These are phyloP conservation scores for Mycena albidolilacea DNA, from an alignment of 768 basidiomycete species.

Conservation along the genomic window DNA sequence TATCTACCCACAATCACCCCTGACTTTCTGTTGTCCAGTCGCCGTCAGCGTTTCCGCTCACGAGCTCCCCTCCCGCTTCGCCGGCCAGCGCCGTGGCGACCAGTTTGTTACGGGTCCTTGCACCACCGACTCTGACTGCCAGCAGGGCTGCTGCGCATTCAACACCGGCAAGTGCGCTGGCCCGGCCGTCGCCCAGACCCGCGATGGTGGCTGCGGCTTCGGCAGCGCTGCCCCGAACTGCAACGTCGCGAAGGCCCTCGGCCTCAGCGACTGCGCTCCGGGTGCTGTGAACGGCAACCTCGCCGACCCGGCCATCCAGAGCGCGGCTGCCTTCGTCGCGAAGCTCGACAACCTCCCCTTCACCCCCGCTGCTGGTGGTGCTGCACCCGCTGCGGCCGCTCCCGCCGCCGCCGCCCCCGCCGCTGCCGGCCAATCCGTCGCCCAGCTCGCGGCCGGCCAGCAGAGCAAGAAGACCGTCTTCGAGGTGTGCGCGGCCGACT, in stretches of 20 bases:
- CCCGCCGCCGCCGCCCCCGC: not conserved
- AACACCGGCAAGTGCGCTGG: conserved; percentile 43
- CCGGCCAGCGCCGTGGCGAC: conserved; percentile 32
- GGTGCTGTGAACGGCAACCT: conserved; percentile 14
- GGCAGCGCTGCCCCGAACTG: conserved; percentile 39
- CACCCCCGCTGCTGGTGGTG: conserved; percentile 11
- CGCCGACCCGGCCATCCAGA: conserved; percentile 19
- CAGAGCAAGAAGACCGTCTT: conserved; percentile 34
- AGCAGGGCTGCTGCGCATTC: conserved; percentile 43
- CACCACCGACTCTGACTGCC: conserved; percentile 40
- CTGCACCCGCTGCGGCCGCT: conserved; percentile 5
- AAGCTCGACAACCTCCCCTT: conserved; percentile 26
- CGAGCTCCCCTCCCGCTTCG: conserved; percentile 24
- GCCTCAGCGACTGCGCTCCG: conserved; percentile 11
- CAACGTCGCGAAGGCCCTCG: conserved; percentile 36
- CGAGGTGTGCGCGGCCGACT: conserved; percentile 39
- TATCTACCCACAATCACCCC: no score
- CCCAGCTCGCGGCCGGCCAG: conserved; percentile 15
- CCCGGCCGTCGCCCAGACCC: conserved; percentile 40
- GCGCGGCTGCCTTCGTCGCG: conserved; percentile 19
- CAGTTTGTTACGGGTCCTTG: conserved; percentile 42
- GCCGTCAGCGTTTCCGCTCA: conserved; percentile 29
- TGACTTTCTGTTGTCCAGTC: conserved; percentile 6
- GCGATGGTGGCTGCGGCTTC: conserved; percentile 43
- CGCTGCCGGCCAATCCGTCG: not conserved